A percentile compares a stretch with the other conserved stretches of the same genome.
Evolutionary conservation across 2,329 filamentous ascomycete genomes (phyloP).

Genomic region (Knufia petricola): DNA sequence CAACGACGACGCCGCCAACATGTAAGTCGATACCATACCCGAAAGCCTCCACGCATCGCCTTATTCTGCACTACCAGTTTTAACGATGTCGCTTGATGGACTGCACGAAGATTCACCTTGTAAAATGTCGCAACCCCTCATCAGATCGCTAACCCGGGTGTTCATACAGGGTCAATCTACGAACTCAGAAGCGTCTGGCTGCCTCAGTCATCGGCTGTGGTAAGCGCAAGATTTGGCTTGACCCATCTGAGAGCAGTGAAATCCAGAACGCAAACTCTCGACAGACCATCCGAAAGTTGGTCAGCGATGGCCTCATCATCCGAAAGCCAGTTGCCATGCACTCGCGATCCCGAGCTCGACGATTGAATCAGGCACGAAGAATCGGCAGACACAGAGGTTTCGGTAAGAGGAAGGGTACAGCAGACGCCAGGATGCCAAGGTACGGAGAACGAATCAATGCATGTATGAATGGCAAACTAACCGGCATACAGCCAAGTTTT

Average conservation of each 20-base stretch:
- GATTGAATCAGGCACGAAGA: constrained; percentile 86
- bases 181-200: constrained; percentile 99
- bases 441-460: constrained; percentile 43
- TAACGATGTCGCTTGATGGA: neutral
- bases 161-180: constrained; percentile 84
- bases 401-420: constrained; percentile 99
- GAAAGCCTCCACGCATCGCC: neutral
- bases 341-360: constrained; percentile 91
- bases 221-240: constrained; percentile 99
- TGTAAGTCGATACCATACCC: constrained; percentile 1
- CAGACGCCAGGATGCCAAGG: constrained; percentile 98
- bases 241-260: constrained; percentile 98
- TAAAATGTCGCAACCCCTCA: constrained; percentile 2
- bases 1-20: constrained; percentile 1
- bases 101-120: neutral
- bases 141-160: neutral
- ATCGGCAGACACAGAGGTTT: constrained; percentile 97
- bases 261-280: constrained; percentile 99
- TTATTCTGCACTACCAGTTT: neutral
- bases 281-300: constrained; percentile 98
- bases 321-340: constrained; percentile 99
- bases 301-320: constrained; percentile 99
- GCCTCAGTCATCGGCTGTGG: constrained; percentile 97
- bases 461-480: constrained; percentile 24
- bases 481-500: constrained; percentile 65